These are phyloP conservation scores for Paramecium octaurelia DNA, from an alignment of 73 alveolate species.

Conservation along the genomic window DNA sequence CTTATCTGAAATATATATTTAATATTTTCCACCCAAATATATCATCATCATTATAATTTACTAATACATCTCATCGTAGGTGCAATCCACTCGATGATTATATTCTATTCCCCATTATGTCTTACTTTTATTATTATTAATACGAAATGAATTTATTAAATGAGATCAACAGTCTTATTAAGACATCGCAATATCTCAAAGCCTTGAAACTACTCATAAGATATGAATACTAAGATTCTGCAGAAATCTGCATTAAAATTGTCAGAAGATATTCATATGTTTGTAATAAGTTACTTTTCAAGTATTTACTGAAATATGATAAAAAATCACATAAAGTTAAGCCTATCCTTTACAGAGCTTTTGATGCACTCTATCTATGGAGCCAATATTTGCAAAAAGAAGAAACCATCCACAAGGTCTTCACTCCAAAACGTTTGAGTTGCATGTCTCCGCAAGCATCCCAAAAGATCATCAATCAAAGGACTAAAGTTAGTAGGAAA, in stretches of 20 bases:
- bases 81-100: too few species aligned
- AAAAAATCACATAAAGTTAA: conserved; percentile 22
- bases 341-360: not conserved
- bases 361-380: not conserved
- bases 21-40: not conserved
- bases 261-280: not conserved
- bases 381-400: not conserved
- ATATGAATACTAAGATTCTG: not conserved
- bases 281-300: conserved; percentile 22
- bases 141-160: not conserved
- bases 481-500: not conserved
- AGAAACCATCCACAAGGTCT: not conserved
- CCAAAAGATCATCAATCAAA: not conserved
- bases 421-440: not conserved
- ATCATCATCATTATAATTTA: not conserved
- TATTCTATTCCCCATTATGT: not conserved
- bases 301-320: not conserved
- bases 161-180: not conserved
- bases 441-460: conserved; percentile 34
- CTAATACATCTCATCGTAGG: not conserved
- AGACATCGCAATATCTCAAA: not conserved
- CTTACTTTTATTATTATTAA: not conserved
- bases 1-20: not conserved
- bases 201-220: not conserved
- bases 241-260: not conserved